phyloP scores from a whole-genome alignment of 1,284 basidiomycete species.

The Bondarzewia mesenterica region DNA sequence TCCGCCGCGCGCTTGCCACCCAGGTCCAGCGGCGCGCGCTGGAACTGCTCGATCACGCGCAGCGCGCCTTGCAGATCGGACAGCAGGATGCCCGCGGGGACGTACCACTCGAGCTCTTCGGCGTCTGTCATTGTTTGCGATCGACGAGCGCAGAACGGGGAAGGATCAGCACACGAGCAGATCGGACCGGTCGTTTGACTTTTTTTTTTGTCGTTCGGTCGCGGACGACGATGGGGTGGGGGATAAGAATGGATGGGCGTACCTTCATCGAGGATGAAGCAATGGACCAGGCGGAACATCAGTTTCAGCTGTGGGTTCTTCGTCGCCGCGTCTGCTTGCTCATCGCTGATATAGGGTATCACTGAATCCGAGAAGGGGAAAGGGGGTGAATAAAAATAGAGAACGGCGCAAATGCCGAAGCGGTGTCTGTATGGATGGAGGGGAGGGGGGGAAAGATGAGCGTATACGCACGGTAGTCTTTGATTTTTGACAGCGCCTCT shows the following conservation, averaged over 20 bases:
- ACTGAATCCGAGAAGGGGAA: constrained; percentile 33
- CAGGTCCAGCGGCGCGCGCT: constrained; percentile 67
- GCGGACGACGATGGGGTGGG: not conserved
- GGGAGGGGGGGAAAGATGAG: not conserved
- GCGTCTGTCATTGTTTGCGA: constrained; percentile 35
- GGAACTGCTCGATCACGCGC: constrained; percentile 69
- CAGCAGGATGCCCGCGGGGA: constrained; percentile 61
- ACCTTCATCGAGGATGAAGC: constrained; percentile 59
- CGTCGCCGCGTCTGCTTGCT: constrained; percentile 68
- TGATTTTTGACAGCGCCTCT: constrained; percentile 66
- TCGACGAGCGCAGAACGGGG: not conserved
- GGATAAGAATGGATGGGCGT: constrained; percentile 6
- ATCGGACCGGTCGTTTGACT: not conserved
- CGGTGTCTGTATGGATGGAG: not conserved
- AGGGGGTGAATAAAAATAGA: not conserved
- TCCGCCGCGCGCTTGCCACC: constrained; percentile 64
- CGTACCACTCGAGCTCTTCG: constrained; percentile 72
- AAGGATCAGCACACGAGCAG: not conserved
- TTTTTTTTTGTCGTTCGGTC: not conserved
- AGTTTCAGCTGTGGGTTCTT: constrained; percentile 76
- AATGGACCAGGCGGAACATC: constrained; percentile 68
- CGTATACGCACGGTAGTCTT: constrained; percentile 60
- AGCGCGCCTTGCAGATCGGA: constrained; percentile 55
- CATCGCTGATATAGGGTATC: constrained; percentile 66
- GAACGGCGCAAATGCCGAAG: not conserved